Evolutionary conservation across 805 yeast genomes (phyloP).

Genomic region (Kodamaea kakaduensis): DNA sequence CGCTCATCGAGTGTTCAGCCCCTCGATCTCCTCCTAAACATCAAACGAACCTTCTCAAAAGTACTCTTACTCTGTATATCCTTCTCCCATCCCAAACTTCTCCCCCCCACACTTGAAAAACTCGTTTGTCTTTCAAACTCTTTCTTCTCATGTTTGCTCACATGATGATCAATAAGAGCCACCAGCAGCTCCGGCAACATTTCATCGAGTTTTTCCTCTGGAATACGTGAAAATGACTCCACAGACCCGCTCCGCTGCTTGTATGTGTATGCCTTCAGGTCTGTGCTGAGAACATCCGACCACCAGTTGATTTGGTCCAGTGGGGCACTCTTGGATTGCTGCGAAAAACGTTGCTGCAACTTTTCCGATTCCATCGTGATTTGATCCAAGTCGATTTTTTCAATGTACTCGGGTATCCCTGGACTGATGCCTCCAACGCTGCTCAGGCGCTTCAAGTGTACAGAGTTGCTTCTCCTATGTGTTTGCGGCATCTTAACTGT

Average conservation of each 20-base stretch:
- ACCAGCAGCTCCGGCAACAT: slow-evolving; percentile 6
- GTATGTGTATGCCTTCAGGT: background rate
- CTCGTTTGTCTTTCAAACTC: too few species aligned
- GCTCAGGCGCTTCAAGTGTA: slow-evolving; percentile 5
- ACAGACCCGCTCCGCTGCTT: background rate
- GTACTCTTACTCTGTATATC: too few species aligned
- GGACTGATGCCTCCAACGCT: slow-evolving; percentile 2
- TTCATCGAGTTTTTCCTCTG: background rate
- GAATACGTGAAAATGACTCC: background rate
- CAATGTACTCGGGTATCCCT: background rate
- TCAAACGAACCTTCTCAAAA: too few species aligned
- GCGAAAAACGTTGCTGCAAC: slow-evolving; percentile 5
- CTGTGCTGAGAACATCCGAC: slow-evolving; percentile 2
- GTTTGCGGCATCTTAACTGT: background rate
- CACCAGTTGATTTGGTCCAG: slow-evolving; percentile 3
- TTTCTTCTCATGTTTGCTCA: background rate
- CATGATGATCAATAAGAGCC: background rate
- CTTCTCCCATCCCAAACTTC: too few species aligned
- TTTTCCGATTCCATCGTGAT: slow-evolving; percentile 6
- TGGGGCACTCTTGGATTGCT: background rate
- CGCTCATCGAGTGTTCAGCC: too few species aligned
- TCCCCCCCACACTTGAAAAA: too few species aligned
- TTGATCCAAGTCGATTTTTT: slow-evolving; percentile 4
- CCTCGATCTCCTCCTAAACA: background rate
- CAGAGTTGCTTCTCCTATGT: slow-evolving; percentile 7